Evolutionary conservation across 768 basidiomycete genomes (phyloP).

Genomic region (Tulasnella calospora): DNA sequence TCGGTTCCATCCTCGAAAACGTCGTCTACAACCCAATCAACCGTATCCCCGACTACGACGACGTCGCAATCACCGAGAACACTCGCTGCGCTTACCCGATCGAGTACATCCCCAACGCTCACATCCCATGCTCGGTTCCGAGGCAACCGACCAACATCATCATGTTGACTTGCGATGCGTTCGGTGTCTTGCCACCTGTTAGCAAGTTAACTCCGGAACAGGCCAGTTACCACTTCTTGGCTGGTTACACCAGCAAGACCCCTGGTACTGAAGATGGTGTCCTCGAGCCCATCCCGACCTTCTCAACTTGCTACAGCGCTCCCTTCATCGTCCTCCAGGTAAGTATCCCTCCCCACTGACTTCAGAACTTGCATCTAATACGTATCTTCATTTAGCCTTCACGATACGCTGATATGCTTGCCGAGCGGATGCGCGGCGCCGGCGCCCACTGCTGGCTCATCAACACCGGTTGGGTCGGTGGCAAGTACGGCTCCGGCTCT

Average conservation of each 20-base stretch:
- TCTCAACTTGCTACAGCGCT: slow-evolving; percentile 97
- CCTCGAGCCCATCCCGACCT: slow-evolving; percentile 95
- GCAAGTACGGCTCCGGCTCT: slow-evolving; percentile 87
- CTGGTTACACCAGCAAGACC: slow-evolving; percentile 96
- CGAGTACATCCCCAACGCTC: slow-evolving; percentile 91
- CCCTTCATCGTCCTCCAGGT: slow-evolving; percentile 97
- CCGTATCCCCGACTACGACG: slow-evolving; percentile 90
- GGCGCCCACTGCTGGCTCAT: slow-evolving; percentile 95
- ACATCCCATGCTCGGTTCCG: slow-evolving; percentile 84
- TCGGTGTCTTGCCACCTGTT: slow-evolving; percentile 95
- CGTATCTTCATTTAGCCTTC: slow-evolving; percentile 49
- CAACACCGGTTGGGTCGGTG: slow-evolving; percentile 97
- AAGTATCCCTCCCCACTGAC: neutral
- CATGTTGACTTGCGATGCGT: slow-evolving; percentile 97
- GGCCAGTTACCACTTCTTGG: slow-evolving; percentile 95
- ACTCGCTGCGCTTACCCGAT: slow-evolving; percentile 99
- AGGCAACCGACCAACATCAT: slow-evolving; percentile 90
- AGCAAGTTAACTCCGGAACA: slow-evolving; percentile 88
- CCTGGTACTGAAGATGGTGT: slow-evolving; percentile 99
- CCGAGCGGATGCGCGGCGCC: slow-evolving; percentile 84
- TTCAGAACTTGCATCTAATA: neutral
- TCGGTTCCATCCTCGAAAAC: slow-evolving; percentile 96
- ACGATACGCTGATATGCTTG: slow-evolving; percentile 95
- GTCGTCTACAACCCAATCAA: slow-evolving; percentile 88
- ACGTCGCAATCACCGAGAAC: slow-evolving; percentile 96